Evolutionary conservation across 2,329 filamentous ascomycete genomes (phyloP), one percentile per base, ranked within the genome.

Genomic region (Ceratocystis harringtonii): DNA sequence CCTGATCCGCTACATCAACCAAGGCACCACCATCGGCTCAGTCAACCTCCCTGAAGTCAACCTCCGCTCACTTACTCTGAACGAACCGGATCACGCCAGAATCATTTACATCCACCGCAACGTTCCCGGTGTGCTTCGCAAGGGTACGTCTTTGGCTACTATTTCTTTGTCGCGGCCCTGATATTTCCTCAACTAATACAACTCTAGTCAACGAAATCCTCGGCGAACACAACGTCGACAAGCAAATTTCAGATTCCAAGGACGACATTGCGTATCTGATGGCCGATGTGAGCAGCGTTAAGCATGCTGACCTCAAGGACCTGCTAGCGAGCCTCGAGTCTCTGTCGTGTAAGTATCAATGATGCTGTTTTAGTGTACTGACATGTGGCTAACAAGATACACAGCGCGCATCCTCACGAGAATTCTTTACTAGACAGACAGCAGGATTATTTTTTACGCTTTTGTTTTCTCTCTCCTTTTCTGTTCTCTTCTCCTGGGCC

Each of bases 51-150:
- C 94, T n/a, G 94, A 97, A 76, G 89, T 96, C 70, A 86, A 86
- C 70, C 81, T 99, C 71, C 88, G 94, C 70, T 91, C 87, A n/a
- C 78, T 96, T 71, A 96, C 91, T 1, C 82, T 90, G 69, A 92
- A 96, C 67, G 91, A 97, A 77, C 84, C 88, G 28, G 86, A 96
- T 74, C 88, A 94, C 74, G 91, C 92, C 65, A 87, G 94, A 73
- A 83, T 97, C 69, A 92, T 97, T 72, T 99, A 92, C 76, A 95
- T 99, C 71, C 94, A 99, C 78, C 88, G 88, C 76, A 99, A 99
- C 77, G 85, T 97, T 25, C 94, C 94, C 61, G 94, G 94, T 80
- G 94, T 99, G 69, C 80, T 99, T 75, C 84, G 91, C 72, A 90
- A 87, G 78, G 85, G 85, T 87, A 76, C 70, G 73, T 62, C n/a